These are phyloP conservation scores for Starmerella geochares DNA, from an alignment of 805 yeast species.

Conservation along the genomic window DNA sequence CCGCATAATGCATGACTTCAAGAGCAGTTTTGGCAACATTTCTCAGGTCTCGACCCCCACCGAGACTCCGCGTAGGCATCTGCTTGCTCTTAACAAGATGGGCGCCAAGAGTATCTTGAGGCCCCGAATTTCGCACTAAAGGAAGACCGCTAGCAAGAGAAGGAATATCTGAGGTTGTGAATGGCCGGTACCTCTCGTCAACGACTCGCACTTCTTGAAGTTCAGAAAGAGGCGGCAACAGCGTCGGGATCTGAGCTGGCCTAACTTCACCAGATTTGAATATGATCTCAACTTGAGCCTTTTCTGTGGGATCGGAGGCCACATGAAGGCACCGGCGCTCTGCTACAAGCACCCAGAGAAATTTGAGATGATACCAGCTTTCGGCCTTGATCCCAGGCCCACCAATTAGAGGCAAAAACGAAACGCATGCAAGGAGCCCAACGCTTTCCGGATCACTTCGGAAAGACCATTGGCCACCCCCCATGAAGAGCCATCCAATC, in stretches of 20 bases:
- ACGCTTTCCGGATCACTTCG: conserved; percentile 50
- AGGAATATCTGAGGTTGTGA: neutral
- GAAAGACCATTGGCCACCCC: conserved; percentile 86
- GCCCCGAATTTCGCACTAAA: neutral
- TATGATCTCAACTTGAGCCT: conserved; percentile 38
- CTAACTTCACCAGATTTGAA: neutral
- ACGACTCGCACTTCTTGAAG: conserved; percentile 2
- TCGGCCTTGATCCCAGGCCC: conserved; percentile 28
- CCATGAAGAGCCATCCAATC: conserved; percentile 76
- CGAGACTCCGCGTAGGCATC: neutral
- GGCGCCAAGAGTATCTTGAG: conserved; percentile 9
- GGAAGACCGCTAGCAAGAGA: conserved; percentile 4
- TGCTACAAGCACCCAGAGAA: conserved; percentile 80
- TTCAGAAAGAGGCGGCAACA: conserved; percentile 14
- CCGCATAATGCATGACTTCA: neutral
- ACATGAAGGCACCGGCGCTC: conserved; percentile 72
- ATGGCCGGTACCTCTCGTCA: conserved; percentile 10
- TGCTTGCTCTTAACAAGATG: neutral
- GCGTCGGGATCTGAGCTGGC: conserved; percentile 5
- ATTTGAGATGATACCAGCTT: conserved; percentile 72
- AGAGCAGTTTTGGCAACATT: neutral
- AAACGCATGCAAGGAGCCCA: conserved; percentile 52
- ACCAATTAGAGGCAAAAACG: conserved; percentile 31
- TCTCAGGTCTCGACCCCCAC: neutral
- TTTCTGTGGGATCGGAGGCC: conserved; percentile 54